Conservation (phyloP, 75 land plant species). For the Pinus tabuliformis region DNA sequence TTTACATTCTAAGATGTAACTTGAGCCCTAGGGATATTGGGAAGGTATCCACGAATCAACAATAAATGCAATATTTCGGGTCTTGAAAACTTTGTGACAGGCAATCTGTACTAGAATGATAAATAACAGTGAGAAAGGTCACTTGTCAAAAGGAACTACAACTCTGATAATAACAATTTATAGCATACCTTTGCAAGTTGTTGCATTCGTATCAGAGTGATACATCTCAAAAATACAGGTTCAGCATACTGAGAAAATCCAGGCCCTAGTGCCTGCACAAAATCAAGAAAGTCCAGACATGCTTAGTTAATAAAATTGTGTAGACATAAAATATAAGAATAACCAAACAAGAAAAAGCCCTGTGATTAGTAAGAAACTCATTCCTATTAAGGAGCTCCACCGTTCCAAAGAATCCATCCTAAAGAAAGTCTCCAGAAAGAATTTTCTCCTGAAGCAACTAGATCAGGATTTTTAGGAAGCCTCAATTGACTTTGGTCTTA, state of each 20-base stretch:
- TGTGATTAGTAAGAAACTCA: not conserved
- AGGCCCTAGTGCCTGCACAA: constrained; percentile 81
- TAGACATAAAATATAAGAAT: constrained; percentile 1
- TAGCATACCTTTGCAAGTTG: constrained; percentile 83
- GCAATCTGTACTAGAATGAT: not conserved
- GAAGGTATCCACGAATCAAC: not conserved
- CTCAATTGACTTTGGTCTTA: too few relatives aligned
- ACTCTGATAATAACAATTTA: not conserved
- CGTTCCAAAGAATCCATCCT: too few relatives aligned
- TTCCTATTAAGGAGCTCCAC: too few relatives aligned
- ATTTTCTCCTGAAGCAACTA: too few relatives aligned
- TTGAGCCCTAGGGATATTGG: too few relatives aligned
- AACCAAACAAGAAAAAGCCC: not conserved
- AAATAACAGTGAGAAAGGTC: too few relatives aligned
- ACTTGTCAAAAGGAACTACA: not conserved
- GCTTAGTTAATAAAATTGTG: not conserved
- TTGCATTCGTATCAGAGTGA: constrained; percentile 75
- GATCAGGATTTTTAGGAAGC: too few relatives aligned
- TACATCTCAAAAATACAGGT: constrained; percentile 94
- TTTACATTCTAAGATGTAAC: not conserved
- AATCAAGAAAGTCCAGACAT: not conserved
- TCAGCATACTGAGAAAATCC: constrained; percentile 95
- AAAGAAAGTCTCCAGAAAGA: too few relatives aligned
- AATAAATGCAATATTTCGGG: not conserved
- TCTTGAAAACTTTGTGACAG: too few relatives aligned